These are phyloP conservation scores for Closterium sp. DNA, from an alignment of 139 green algal genomes.

Conservation along the genomic window DNA sequence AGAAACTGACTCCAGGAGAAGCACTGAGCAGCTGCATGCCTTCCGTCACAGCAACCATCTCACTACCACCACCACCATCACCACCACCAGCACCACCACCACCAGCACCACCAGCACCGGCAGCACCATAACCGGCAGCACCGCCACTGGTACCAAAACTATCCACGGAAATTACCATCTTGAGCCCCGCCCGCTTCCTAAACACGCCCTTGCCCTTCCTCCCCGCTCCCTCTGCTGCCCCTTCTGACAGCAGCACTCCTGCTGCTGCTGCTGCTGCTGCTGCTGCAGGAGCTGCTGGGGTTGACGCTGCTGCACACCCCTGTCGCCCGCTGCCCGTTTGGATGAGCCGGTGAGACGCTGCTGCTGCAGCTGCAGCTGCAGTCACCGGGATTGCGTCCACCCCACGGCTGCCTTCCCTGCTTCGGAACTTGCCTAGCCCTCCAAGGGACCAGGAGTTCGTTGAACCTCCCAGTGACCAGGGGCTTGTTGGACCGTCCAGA, in stretches of 20 bases:
- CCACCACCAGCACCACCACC: not conserved
- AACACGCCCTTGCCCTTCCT: not conserved
- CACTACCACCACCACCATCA: not conserved
- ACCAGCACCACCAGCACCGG: not conserved
- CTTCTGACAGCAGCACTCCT: not conserved
- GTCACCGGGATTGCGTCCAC: too few species aligned
- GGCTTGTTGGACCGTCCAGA: not conserved
- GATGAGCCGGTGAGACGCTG: too few species aligned
- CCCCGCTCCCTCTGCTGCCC: not conserved
- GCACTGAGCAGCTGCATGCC: not conserved
- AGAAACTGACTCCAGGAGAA: not conserved
- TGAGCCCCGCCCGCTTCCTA: not conserved
- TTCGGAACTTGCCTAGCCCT: not conserved
- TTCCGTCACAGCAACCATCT: not conserved
- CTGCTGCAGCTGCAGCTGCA: too few species aligned
- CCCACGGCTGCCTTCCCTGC: too few species aligned
- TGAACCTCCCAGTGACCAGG: not conserved
- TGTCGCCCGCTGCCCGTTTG: too few species aligned
- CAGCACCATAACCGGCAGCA: not conserved
- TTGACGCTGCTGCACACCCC: too few species aligned
- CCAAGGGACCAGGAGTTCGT: not conserved
- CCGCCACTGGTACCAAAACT: not conserved
- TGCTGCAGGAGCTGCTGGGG: not conserved
- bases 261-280: not conserved
- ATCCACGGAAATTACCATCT: not conserved